A percentile compares a stretch with the other conserved stretches of the same genome.
Conservation (phyloP, 192 early-diverging fungal genomes). For the Blastocladiella britannica region DNA sequence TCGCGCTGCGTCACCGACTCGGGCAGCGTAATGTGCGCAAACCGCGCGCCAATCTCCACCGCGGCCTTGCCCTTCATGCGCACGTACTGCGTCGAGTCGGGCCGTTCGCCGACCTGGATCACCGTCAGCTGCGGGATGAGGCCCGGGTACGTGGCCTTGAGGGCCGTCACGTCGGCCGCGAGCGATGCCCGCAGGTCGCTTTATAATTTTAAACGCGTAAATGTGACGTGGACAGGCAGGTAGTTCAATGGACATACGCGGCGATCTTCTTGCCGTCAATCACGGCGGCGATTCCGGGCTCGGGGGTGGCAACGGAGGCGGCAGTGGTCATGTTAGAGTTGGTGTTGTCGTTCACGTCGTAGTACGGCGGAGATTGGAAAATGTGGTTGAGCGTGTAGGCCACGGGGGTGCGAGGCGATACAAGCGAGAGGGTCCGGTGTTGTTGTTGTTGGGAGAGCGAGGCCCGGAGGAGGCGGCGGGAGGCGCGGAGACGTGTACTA, state of each 20-base stretch:
- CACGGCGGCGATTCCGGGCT: slow-evolving; percentile 32
- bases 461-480: no score
- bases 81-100: slow-evolving; percentile 87
- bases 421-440: no score
- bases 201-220: slow-evolving; percentile 38
- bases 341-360: no score
- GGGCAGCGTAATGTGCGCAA: slow-evolving; percentile 44
- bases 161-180: slow-evolving; percentile 38
- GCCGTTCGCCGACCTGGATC: slow-evolving; percentile 77
- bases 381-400: no score
- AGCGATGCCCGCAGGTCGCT: slow-evolving; percentile 54
- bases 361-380: no score
- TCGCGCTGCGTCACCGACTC: slow-evolving; percentile 43
- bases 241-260: slow-evolving; percentile 18
- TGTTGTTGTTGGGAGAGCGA: no score
- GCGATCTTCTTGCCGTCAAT: slow-evolving; percentile 67
- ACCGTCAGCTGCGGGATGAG: slow-evolving; percentile 71
- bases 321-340: no score
- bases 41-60: slow-evolving; percentile 63
- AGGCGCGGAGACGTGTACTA: no score
- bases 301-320: no score
- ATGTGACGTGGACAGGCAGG: background rate
- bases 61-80: slow-evolving; percentile 81
- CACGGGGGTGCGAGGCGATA: no score
- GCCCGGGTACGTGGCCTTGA: slow-evolving; percentile 35